Evolutionary conservation across 345 rosid species (phyloP), one percentile per base, ranked within the genome.

Genomic region (Cardamine chenopodiifolia): DNA sequence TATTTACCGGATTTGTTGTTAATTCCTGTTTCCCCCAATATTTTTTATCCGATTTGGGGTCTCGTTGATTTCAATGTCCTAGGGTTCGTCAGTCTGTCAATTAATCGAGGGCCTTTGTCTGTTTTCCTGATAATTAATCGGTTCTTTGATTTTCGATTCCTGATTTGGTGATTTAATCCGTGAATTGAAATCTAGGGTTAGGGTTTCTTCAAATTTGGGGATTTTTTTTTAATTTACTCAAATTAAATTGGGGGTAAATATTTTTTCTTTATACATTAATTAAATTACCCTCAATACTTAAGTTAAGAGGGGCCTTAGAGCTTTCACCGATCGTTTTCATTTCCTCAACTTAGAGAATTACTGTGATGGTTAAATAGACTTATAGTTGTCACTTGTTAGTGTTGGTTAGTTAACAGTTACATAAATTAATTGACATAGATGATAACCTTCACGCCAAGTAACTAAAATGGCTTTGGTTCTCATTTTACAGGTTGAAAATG

Each of bases 101-200:
- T 72, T 78, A 19, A 29, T 34, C 0, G 65, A 78, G 77, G 73
- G 70, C 35, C 34, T 72, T 52, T 50, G 8, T 50, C 6, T 58
- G 5, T 40, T 66, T 14, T 14, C 68, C 20, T 0, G 12, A 13
- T 40, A 40, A 29, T 59, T 58, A 59, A 18, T 64, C 17, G 25
- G 45, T 72, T 73, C 34, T 5, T 62, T 28, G 42, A 10, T 45
- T 59, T 37, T 47, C 3, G 31, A 7, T 52, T n/a, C 17, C 19
- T 60, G 40, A 83, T 76, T 79, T 79, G 15, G 45, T 37, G 62
- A 31, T 66, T 32, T 22, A 14, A 31, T 57, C 49, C 7, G 53
- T 63, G 13, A 73, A 70, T 79, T 64, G 54, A 63, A 62, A 62
- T 70, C 79, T 85, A 87, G 88, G 87, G 85, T 80, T 87, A 85